A percentile compares a stretch with the other conserved stretches of the same genome.
These are phyloP conservation scores for Zygoascus tannicola DNA, from an alignment of 805 yeast species.

Conservation along the genomic window DNA sequence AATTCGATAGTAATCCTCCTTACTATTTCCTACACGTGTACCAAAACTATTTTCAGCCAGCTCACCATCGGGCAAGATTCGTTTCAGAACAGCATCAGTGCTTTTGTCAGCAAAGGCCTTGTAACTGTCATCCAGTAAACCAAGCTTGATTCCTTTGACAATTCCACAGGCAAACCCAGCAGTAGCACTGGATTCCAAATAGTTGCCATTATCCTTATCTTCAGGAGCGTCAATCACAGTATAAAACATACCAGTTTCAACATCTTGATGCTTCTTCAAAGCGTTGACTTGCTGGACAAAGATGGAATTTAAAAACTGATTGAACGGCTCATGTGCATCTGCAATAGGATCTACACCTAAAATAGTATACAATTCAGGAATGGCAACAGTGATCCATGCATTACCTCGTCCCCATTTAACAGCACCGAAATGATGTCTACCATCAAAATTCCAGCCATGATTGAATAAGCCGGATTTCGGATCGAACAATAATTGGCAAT, in stretches of 20 bases:
- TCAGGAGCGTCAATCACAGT: constrained; percentile 28
- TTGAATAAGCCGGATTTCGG: constrained; percentile 28
- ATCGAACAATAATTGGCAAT: constrained; percentile 25
- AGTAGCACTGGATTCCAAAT: constrained; percentile 30
- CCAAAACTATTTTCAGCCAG: constrained; percentile 31
- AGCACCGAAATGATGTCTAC: constrained; percentile 7
- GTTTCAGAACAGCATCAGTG: constrained; percentile 25
- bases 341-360: background rate
- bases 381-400: constrained; percentile 31
- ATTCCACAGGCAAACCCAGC: constrained; percentile 35
- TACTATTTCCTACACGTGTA: constrained; percentile 29
- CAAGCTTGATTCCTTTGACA: constrained; percentile 26
- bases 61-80: constrained; percentile 28
- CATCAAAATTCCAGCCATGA: constrained; percentile 25
- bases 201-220: constrained; percentile 16
- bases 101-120: constrained; percentile 24
- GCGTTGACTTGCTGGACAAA: constrained; percentile 19
- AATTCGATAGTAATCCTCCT: constrained; percentile 30
- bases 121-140: constrained; percentile 24
- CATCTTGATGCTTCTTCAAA: constrained; percentile 25
- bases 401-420: constrained; percentile 34
- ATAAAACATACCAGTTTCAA: constrained; percentile 28
- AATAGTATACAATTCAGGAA: constrained; percentile 23
- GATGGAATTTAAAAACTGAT: background rate
- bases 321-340: background rate